Percentiles rank a stretch among this genome's conserved stretches.
phyloP scores from a whole-genome alignment of 2,329 filamentous ascomycete species.

The Aureobasidium sp. region DNA sequence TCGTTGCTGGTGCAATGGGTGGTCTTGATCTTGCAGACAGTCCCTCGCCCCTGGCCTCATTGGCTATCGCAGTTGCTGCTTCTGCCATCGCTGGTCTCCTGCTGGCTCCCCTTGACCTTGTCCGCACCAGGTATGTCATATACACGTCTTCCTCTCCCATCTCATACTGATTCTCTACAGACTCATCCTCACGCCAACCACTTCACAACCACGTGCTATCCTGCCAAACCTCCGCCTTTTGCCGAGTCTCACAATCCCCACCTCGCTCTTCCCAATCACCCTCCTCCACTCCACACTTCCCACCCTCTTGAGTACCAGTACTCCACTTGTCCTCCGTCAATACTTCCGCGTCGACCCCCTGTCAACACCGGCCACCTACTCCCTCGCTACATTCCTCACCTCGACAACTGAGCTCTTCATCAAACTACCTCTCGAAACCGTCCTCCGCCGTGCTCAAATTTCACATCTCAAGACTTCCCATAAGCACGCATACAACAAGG shows the following conservation, averaged over 20 bases:
- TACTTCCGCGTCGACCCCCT: slow-evolving; percentile 77
- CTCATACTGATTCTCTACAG: slow-evolving; percentile 34
- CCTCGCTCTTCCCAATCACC: slow-evolving; percentile 68
- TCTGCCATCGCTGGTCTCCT: slow-evolving; percentile 67
- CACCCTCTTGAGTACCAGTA: slow-evolving; percentile 72
- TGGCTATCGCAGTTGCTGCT: slow-evolving; percentile 63
- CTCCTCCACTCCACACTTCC: slow-evolving; percentile 79
- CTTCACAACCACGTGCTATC: slow-evolving; percentile 67
- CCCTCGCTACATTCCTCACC: slow-evolving; percentile 71
- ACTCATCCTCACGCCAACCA: slow-evolving; percentile 71
- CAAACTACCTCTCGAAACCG: slow-evolving; percentile 85
- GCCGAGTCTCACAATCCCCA: slow-evolving; percentile 61
- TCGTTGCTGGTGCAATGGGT: slow-evolving; percentile 38
- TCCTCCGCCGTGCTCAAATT: slow-evolving; percentile 81
- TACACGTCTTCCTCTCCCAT: neutral
- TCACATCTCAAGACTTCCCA: slow-evolving; percentile 49
- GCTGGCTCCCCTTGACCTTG: slow-evolving; percentile 80
- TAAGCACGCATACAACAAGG: slow-evolving; percentile 17
- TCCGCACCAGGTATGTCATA: slow-evolving; percentile 58
- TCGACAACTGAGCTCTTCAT: slow-evolving; percentile 75
- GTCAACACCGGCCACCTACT: slow-evolving; percentile 73
- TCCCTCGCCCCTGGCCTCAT: slow-evolving; percentile 72
- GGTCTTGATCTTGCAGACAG: slow-evolving; percentile 75
- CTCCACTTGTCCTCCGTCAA: slow-evolving; percentile 78
- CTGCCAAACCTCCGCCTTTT: slow-evolving; percentile 70